Evolutionary conservation across 345 rosid genomes (phyloP).

Genomic region (Dipteronia sinensis): DNA sequence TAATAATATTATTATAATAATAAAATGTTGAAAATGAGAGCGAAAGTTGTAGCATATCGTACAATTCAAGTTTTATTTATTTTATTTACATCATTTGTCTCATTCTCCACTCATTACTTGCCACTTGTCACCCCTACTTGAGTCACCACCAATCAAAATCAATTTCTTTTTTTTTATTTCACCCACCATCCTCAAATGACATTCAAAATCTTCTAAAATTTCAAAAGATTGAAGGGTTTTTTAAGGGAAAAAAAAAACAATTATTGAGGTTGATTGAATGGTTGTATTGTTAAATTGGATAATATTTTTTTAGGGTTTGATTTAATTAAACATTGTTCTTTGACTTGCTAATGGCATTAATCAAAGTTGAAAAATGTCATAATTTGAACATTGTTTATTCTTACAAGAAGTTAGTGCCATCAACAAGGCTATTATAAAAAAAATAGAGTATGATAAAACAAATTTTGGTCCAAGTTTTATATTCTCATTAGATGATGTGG

Average conservation of each 20-base stretch:
- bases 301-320: not conserved
- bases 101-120: not conserved
- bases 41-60: not conserved
- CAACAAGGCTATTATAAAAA: not conserved
- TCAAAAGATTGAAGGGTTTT: not conserved
- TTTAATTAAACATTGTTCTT: not conserved
- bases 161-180: not conserved
- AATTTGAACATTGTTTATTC: not conserved
- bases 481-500: not conserved
- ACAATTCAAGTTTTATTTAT: not conserved
- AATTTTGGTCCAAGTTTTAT: no score
- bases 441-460: not conserved
- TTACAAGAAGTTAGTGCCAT: not conserved
- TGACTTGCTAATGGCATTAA: not conserved
- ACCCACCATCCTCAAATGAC: not conserved
- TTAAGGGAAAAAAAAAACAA: no score
- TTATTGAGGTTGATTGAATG: no score
- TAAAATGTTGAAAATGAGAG: slow-evolving; percentile 16
- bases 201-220: not conserved
- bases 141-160: not conserved
- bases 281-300: no score
- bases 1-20: not conserved
- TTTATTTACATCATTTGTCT: not conserved
- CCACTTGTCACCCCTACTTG: not conserved
- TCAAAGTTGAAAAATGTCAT: not conserved